phyloP scores from a whole-genome alignment of 495 filamentous ascomycete species.

The Haplographium delicatum region DNA sequence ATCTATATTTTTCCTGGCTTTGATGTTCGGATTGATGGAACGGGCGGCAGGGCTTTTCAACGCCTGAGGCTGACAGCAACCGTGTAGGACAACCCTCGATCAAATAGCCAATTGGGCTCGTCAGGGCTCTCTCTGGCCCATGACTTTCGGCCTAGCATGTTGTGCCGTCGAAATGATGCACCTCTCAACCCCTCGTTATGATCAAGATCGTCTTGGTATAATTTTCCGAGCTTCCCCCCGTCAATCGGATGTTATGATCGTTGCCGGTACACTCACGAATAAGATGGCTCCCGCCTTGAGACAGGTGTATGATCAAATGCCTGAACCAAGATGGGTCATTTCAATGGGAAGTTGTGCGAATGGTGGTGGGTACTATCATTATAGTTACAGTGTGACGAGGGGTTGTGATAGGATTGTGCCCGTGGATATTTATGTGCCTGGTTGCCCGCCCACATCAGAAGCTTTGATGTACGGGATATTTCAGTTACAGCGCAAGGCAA shows the following conservation, averaged over 20 bases:
- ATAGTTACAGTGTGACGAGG: conserved; percentile 81
- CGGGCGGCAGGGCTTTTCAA: background rate
- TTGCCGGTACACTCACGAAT: conserved; percentile 92
- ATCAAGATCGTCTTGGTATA: conserved; percentile 92
- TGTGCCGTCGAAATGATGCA: conserved; percentile 99
- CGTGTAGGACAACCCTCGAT: conserved; percentile 76
- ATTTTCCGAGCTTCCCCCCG: conserved; percentile 95
- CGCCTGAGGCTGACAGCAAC: conserved; percentile 8
- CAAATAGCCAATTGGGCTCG: conserved; percentile 92
- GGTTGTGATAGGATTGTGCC: conserved; percentile 89
- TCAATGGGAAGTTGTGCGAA: conserved; percentile 91
- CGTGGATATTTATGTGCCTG: conserved; percentile 89
- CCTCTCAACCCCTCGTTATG: conserved; percentile 89
- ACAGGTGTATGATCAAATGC: conserved; percentile 98
- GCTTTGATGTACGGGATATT: conserved; percentile 55
- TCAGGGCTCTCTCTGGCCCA: conserved; percentile 90
- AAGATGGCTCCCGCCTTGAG: conserved; percentile 95
- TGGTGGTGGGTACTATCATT: conserved; percentile 92
- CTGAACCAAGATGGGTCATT: conserved; percentile 88
- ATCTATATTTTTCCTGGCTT: background rate
- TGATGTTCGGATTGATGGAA: conserved; percentile 1
- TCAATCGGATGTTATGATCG: conserved; percentile 97
- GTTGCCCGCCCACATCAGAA: conserved; percentile 85
- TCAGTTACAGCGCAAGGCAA: conserved; percentile 31
- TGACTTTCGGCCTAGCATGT: conserved; percentile 97